Conservation (phyloP, 495 filamentous ascomycete genomes). For the Penicillium manginii region DNA sequence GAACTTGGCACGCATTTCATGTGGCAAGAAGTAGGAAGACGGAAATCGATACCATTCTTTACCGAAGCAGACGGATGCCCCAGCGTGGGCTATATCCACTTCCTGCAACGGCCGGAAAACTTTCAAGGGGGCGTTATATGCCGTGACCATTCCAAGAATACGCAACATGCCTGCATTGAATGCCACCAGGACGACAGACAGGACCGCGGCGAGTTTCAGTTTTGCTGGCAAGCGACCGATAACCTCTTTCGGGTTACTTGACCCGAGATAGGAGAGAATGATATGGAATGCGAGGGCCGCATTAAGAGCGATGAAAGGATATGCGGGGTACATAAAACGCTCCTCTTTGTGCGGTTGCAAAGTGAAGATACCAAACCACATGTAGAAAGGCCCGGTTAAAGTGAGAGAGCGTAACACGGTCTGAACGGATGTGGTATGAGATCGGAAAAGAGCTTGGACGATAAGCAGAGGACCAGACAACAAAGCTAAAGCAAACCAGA, state of each 20-base stretch:
- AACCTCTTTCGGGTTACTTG: constrained; percentile 63
- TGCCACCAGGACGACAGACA: constrained; percentile 56
- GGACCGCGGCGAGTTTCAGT: constrained; percentile 66
- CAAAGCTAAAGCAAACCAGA: constrained; percentile 89
- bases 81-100: constrained; percentile 49
- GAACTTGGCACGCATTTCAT: constrained; percentile 79
- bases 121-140: constrained; percentile 82
- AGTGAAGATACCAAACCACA: constrained; percentile 93
- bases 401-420: constrained; percentile 69
- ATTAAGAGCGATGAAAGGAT: constrained; percentile 90
- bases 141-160: constrained; percentile 78
- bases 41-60: constrained; percentile 99
- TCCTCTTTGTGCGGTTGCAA: constrained; percentile 97
- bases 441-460: constrained; percentile 50
- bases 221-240: constrained; percentile 70
- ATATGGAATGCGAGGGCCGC: constrained; percentile 86
- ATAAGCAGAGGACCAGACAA: constrained; percentile 65
- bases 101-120: constrained; percentile 66
- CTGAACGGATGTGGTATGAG: constrained; percentile 43
- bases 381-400: constrained; percentile 82
- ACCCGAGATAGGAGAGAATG: constrained; percentile 71
- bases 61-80: constrained; percentile 82
- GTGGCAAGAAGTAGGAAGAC: constrained; percentile 86
- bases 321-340: constrained; percentile 96
- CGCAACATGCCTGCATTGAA: constrained; percentile 69